Base-by-base conservation (phyloP, 2,329 filamentous ascomycete species). In the Chalaropsis ovoidea region DNA sequence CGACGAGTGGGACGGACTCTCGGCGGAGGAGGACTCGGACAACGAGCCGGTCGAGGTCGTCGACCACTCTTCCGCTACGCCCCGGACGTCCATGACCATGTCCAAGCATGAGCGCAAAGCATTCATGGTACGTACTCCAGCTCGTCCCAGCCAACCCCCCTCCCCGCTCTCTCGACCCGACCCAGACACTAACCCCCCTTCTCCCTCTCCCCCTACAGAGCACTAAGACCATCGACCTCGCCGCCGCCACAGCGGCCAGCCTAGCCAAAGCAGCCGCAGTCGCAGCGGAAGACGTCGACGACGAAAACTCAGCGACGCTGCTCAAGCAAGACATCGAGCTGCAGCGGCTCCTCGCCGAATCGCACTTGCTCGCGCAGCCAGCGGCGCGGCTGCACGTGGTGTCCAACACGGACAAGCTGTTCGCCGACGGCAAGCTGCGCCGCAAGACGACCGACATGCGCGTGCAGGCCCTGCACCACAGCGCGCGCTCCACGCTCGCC, bases 261-360 rank as follows among this genome's bases (percentile, higher is more conserved):
- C 65, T 22, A 3, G 3, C 8, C 24, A 56, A 61, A 68, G 61
- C 67, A 70, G 47, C 27, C 70, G 63, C 31, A 2, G 31, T 65
- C 69, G 24, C 72, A 67, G 61, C 73, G 52, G 65, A 71, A 39
- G 65, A 71, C 70, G 43, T 75, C 73, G 69, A 76, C 63, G 75
- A 80, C 67, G 83, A 87, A 72, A 82, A 87, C 72, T 81, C 81
- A 63, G 80, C 80, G 69, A 82, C 82, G 11, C 88, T 95, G 68
- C 81, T 97, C 19, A 91, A 92, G 74, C 92, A 96, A 75, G 94
- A 97, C 74, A 85, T 96, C 64, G 92, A 90, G 47, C 85, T 99
- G 15, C 93, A 96, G 74, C 87, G 91, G 60, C 85, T 99, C 49
- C 84, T 99, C 67, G 82, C 87, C 70, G 94, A 99, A 79, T 96